These are phyloP conservation scores for Arthroderma sp. DNA, from an alignment of 2,329 filamentous ascomycete genomes.

Conservation along the genomic window DNA sequence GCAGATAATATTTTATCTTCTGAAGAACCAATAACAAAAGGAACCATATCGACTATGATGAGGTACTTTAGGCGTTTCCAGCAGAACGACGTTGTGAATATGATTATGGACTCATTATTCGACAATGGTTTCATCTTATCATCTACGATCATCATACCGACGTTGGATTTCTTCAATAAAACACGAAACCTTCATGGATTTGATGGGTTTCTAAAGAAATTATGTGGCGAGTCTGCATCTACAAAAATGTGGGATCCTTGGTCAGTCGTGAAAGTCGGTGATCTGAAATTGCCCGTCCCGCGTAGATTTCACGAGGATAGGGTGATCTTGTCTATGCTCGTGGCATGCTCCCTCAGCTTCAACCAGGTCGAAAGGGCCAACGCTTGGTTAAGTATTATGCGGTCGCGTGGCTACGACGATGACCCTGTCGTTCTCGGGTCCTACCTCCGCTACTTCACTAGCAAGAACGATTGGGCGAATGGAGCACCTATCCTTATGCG, in stretches of 20 bases:
- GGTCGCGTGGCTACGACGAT: slow-evolving; percentile 25
- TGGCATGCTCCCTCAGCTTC: slow-evolving; percentile 26
- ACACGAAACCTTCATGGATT: slow-evolving; percentile 29
- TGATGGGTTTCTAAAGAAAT: slow-evolving; percentile 26
- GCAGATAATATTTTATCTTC: slow-evolving; percentile 24
- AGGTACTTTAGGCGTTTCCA: slow-evolving; percentile 25
- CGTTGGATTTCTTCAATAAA: slow-evolving; percentile 27
- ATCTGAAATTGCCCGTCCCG: slow-evolving; percentile 24
- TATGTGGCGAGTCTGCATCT: slow-evolving; percentile 21
- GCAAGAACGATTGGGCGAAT: slow-evolving; percentile 24
- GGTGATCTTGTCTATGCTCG: slow-evolving; percentile 24
- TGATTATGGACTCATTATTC: slow-evolving; percentile 26
- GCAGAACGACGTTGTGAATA: slow-evolving; percentile 27
- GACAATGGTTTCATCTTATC: slow-evolving; percentile 25
- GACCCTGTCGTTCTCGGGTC: slow-evolving; percentile 23
- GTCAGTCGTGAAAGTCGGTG: slow-evolving; percentile 17
- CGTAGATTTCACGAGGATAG: slow-evolving; percentile 20
- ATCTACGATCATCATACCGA: slow-evolving; percentile 23
- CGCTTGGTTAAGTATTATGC: slow-evolving; percentile 26
- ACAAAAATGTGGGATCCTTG: slow-evolving; percentile 20
- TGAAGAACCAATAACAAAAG: slow-evolving; percentile 24
- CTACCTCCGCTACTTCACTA: slow-evolving; percentile 27
- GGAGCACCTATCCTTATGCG: slow-evolving; percentile 21
- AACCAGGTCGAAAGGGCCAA: slow-evolving; percentile 29
- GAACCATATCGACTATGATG: slow-evolving; percentile 22